Base-by-base conservation (phyloP, 306 rosid species). In the Castanea crenata region DNA sequence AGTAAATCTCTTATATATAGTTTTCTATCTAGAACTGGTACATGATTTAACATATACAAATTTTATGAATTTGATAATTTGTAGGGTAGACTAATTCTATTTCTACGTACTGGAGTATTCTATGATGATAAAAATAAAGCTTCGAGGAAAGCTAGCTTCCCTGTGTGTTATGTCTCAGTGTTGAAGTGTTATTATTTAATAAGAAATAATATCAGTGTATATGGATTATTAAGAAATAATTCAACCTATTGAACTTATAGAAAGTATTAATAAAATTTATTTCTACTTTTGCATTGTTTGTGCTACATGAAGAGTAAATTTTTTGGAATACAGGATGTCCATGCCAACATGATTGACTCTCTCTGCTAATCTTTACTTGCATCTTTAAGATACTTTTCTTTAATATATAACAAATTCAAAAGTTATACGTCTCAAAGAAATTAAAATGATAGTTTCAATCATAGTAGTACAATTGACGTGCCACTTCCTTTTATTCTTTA, bases 11-110 rank as follows among this genome's bases (percentile, higher is more conserved):
- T 23, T 20, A 2, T 49, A 11, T 13, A 49, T 49, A 13, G 7
- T 41, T 41, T 2, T 41, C 46, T 41, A 8, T 41, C 0, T 8
- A 41, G 46, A 41, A 18, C 18, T 23, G 25, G 2, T 46, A 12
- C 12, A 67, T 8, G 49, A 16, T 67, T 18, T 3, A 2, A 18
- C 11, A 49, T 49, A 55, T 61, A 27, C 76, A 19, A 27, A 71
- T 14, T 6, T 52, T 54, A 3, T 79, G 56, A 51, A 52, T 58
- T 78, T 77, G 54, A 49, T 81, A 9, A 81, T 75, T 34, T 59
- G 83, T 88, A 87, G 93, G 87, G 87, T 90, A 74, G 12, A 78
- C 12, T 89, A 55, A 83, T 59, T 25, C 38, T 8, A 2, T 18
- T 8, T 21, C n/a, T 6, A 12, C 3, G 10, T 10, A 34, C 18